phyloP scores from a whole-genome alignment of 129 eudicot genomes.

The Lactuca sativa region DNA sequence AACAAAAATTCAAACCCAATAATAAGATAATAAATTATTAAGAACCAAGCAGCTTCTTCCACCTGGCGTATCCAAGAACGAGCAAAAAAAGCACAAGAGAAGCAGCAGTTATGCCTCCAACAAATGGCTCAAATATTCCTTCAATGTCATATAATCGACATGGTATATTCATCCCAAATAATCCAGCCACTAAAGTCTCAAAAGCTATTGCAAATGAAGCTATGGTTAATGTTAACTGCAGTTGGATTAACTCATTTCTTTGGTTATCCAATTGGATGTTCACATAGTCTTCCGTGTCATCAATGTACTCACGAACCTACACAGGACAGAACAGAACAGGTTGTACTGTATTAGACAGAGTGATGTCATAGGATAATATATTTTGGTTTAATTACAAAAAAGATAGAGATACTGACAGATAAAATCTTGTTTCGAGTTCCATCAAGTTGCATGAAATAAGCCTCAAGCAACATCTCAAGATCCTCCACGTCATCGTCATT shows the following conservation, averaged over 20 bases:
- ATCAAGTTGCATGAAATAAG: slow-evolving; percentile 98
- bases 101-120: slow-evolving; percentile 43
- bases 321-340: not conserved
- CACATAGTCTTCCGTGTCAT: slow-evolving; percentile 96
- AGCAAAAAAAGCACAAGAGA: slow-evolving; percentile 60
- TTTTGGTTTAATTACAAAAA: not conserved
- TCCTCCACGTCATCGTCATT: slow-evolving; percentile 86
- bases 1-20: slow-evolving; percentile 27
- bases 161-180: slow-evolving; percentile 92
- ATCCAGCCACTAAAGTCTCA: slow-evolving; percentile 72
- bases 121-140: slow-evolving; percentile 53
- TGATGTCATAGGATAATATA: too few relatives aligned
- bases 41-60: slow-evolving; percentile 97
- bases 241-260: slow-evolving; percentile 91
- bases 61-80: slow-evolving; percentile 80
- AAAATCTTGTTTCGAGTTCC: slow-evolving; percentile 97
- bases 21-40: slow-evolving; percentile 21
- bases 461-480: slow-evolving; percentile 98
- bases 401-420: slow-evolving; percentile 55
- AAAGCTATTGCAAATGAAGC: slow-evolving; percentile 85
- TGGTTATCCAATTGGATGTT: slow-evolving; percentile 97
- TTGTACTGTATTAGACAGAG: too few relatives aligned
- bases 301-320: slow-evolving; percentile 96
- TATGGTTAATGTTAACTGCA: slow-evolving; percentile 78
- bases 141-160: slow-evolving; percentile 33